Percentiles rank a stretch among this genome's conserved stretches.
These are phyloP conservation scores for Tricholoma terreum DNA, from an alignment of 768 basidiomycete genomes.

Conservation along the genomic window DNA sequence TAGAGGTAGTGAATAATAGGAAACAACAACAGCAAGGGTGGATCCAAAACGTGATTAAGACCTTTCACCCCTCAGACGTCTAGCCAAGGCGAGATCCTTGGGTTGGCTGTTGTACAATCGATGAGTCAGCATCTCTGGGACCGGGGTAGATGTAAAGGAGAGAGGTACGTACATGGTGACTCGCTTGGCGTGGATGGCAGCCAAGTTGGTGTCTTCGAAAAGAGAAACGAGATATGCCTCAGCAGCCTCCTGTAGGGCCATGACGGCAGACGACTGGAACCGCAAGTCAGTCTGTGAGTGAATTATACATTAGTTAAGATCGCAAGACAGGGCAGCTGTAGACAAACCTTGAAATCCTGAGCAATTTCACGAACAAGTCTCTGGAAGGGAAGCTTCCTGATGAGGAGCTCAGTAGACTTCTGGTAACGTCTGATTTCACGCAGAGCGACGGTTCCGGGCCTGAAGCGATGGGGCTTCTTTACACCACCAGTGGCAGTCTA, in stretches of 20 bases:
- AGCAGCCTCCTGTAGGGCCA: slow-evolving; percentile 90
- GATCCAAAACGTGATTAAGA: slow-evolving; percentile 43
- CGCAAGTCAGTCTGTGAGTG: slow-evolving; percentile 73
- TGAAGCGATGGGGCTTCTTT: slow-evolving; percentile 99
- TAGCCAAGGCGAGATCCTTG: slow-evolving; percentile 84
- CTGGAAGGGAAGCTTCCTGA: slow-evolving; percentile 99
- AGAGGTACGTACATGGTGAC: slow-evolving; percentile 50
- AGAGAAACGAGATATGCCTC: slow-evolving; percentile 87
- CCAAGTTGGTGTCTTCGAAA: slow-evolving; percentile 89
- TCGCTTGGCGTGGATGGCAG: slow-evolving; percentile 88
- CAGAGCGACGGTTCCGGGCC: slow-evolving; percentile 96
- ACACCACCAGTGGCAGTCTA: slow-evolving; percentile 90
- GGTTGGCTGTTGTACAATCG: slow-evolving; percentile 54
- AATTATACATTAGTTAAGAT: slow-evolving; percentile 2
- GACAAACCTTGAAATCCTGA: slow-evolving; percentile 88
- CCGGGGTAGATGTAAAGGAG: neutral
- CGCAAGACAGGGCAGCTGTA: neutral
- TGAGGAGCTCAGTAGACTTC: slow-evolving; percentile 97
- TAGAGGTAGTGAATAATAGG: neutral
- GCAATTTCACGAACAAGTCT: slow-evolving; percentile 95
- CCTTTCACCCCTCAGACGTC: slow-evolving; percentile 84
- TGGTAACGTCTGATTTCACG: slow-evolving; percentile 99
- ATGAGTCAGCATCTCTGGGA: slow-evolving; percentile 16
- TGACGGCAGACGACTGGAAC: slow-evolving; percentile 94
- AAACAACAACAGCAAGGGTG: neutral